Evolutionary conservation across 176 grass and related monocot species (phyloP), one percentile per base, ranked within the genome.

Genomic region (Areca catechu): DNA sequence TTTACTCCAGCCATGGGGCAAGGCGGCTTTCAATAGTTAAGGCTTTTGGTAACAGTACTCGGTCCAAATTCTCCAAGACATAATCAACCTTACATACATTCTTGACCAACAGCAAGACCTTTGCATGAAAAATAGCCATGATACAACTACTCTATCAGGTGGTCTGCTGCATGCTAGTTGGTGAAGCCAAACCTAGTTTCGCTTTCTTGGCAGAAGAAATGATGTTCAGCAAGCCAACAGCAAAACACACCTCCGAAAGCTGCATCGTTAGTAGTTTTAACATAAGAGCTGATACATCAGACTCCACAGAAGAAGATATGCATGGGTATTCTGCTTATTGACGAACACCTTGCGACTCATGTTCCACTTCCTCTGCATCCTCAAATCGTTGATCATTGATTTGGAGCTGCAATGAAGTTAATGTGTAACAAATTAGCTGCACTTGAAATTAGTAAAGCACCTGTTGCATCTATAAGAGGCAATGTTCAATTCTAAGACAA

Each of bases 101-200:
- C 89, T 93, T 93, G 89, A 93, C 89, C 89, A 84, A 76, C 70
- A 93, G 89, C 89, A 93, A 93, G 83, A 93, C 89, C 89, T 93
- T 93, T 63, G 77, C 78, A 73, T 62, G 68, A 62, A 73, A 75
- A 49, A 71, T 56, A 74, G 16, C 54, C 54, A 53, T 59, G 24
- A 74, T 53, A 50, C 54, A 27, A 34, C 71, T 65, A 43, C 28
- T n/a, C 53, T 67, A 48, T 54, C 23, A 43, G 58, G 53, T 55
- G 50, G 22, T 54, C 15, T 49, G 63, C 16, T 52, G 30, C 50
- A 65, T 51, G 43, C 58, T 57, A 55, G 57, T 5, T 29, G 60
- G 50, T 34, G 19, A 71, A 50, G 34, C 34, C 14, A 10, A 23
- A 67, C 50, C 57, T 54, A 56, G 56, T 24, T 34, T 66, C 22